Evolutionary conservation across 169 alveolate species (phyloP), one percentile per base, ranked within the genome.

Genomic region (Besnoitia besnoiti): DNA sequence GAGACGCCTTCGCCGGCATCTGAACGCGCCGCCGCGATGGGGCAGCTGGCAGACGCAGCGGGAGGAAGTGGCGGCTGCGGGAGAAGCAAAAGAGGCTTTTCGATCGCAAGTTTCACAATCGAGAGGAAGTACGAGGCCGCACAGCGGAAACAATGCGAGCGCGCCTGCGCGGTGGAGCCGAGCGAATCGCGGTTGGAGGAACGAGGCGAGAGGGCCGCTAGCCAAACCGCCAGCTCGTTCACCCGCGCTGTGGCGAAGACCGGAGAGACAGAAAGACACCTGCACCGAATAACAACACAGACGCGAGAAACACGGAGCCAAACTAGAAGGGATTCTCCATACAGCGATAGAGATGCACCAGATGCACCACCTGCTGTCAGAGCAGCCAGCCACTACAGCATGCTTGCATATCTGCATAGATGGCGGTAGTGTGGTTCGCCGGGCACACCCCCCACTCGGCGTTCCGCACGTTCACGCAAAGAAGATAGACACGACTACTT

Each of bases 41-140:
- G 59, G 59, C 59, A 7, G 59, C 7, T 16, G 59, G 59, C 24
- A 49, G 59, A 49, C 24, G 16, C 7, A 7, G 59, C 59, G 24
- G 59, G 59, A 49, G 59, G n/a, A n/a, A n/a, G n/a, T n/a, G n/a
- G 12, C 39, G 8, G 7, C 33, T 62, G 44, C 33, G 79, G 19
- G 24, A 73, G 44, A 30, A 73, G 46, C 8, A 73, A n/a, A 37
- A 73, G 82, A 73, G 82, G 82, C 82, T 73, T 73, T 42, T 73
- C 82, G 46, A 73, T 16, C 8, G 82, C 82, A n/a, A 73, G n/a
- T n/a, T 73, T 73, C n/a, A 73, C 47, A n/a, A 73, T 73, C 82
- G 82, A 19, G 3, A 73, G 21, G 44, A 73, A 73, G 46, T 73
- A 73, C 10, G 82, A 73, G 12, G 82, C 82, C 46, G 39, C 46